Base-by-base conservation (phyloP, 768 basidiomycete species). In the Lentinus brumalis region DNA sequence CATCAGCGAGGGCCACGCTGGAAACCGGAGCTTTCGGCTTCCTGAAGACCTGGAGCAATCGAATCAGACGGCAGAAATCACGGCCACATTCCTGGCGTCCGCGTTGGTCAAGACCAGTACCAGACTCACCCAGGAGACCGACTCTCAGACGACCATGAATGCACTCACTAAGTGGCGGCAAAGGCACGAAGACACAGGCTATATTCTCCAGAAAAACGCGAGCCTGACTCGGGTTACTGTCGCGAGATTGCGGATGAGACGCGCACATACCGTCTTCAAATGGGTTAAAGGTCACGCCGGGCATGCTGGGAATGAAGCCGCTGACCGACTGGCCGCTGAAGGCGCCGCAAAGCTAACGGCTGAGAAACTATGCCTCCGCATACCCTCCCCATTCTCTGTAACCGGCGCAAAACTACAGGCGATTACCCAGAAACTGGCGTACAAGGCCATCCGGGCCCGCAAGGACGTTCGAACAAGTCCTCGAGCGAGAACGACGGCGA, bases 111-210 rank as follows among this genome's bases (percentile, higher is more conserved):
- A 14, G 1, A 3, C 1, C 0, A 5, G 26, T 3, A n/a, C 3
- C 0, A 51, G 62, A 0, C 0, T 73, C 0, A 14, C 29, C 9
- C 62, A 70, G 0, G 46, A 50, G 14, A 59, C 67, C 0, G 68
- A 73, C 67, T 70, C 71, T 0, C 39, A n/a, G n/a, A 65, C 69
- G 1, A 56, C 49, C 0, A 67, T 70, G 0, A 42, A 69, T 0
- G 53, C 67, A 0, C 41, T 64, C 11, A 62, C 67, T 2, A 30
- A 53, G 16, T 44, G 65, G 55, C 41, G 65, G 0, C 6, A 31
- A 0, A 46, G 50, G 1, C 67, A 69, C 65, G 74, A 77, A 45
- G 66, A 76, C 44, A 11, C 14, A 0, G 74, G 76, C 0, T 78
- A 64, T 66, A 67, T 71, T 0, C 53, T 45, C 0, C 49, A 65